Base-by-base conservation (phyloP, 2,329 filamentous ascomycete genomes). In the Pseudocercospora crystallina region DNA sequence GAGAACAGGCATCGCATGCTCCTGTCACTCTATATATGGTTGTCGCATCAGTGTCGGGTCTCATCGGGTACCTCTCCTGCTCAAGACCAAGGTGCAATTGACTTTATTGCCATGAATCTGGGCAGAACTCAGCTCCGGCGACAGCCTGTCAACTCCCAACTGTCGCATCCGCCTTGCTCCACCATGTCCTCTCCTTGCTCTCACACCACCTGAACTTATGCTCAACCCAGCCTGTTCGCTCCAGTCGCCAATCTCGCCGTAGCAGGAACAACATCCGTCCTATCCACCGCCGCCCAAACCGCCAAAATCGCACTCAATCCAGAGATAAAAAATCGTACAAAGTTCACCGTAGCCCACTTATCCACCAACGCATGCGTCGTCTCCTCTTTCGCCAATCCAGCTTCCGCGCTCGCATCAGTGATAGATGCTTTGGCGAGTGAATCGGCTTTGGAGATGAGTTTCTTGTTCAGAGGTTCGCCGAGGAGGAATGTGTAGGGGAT, bases 281-380 rank as follows among this genome's bases (percentile, higher is more conserved):
- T 54, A 36, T 65, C 63, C 2, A 63, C 52, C 15, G 61, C 61
- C n/a, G 63, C 64, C 62, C 62, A 66, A 31, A 59, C 57, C 17
- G 63, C 63, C 10, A 53, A 26, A 11, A 58, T n/a, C 10, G 61
- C 57, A 33, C 47, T 58, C 35, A 64, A 20, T 13, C 46, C 53
- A 40, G 59, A 52, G 33, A 65, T 50, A 10, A 69, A 47, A 2
- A 70, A 68, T 13, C 77, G 63, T 5, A 66, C 73, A 32, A 83
- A 55, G 59, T 82, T 82, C 59, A 82, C 61, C 43, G 73, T 67
- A 2, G 72, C 80, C 81, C 81, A 84, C 51, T 68, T 70, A 59
- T 83, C 80, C 33, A 84, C 71, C 58, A 83, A 63, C 51, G 68
- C 71, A 65, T 80, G 78, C 7, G 72, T 71, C 0, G 70, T 76